Evolutionary conservation across 768 basidiomycete genomes (phyloP).

Genomic region (Lanmaoa pseudosensibilis): DNA sequence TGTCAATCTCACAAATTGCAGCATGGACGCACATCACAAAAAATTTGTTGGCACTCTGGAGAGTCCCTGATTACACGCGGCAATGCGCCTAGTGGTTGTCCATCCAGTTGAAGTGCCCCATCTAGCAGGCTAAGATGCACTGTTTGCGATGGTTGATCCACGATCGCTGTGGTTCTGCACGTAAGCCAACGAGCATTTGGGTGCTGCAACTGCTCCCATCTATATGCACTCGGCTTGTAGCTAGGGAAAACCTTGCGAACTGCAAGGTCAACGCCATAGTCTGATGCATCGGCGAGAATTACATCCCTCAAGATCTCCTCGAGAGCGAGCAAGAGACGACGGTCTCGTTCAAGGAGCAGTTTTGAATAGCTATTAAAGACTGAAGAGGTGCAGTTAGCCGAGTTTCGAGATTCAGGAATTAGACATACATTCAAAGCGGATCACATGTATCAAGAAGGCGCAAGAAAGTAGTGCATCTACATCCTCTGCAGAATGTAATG

Average conservation of each 20-base stretch:
- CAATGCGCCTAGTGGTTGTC: slow-evolving; percentile 11
- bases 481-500: slow-evolving; percentile 16
- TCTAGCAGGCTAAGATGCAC: slow-evolving; percentile 10
- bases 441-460: slow-evolving; percentile 20
- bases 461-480: slow-evolving; percentile 22
- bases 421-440: background rate
- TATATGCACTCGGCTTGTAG: slow-evolving; percentile 2
- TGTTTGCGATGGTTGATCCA: background rate
- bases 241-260: slow-evolving; percentile 2
- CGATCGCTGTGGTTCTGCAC: background rate
- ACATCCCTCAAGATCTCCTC: slow-evolving; percentile 4
- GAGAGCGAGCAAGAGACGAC: slow-evolving; percentile 22
- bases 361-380: too few relatives aligned
- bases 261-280: slow-evolving; percentile 15
- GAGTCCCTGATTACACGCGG: background rate
- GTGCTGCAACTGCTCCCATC: slow-evolving; percentile 7
- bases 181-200: slow-evolving; percentile 18
- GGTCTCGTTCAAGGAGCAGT: slow-evolving; percentile 20
- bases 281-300: background rate
- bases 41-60: slow-evolving; percentile 1
- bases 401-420: background rate
- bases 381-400: background rate
- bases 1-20: background rate
- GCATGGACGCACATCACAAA: background rate
- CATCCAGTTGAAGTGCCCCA: slow-evolving; percentile 19